A percentile compares a stretch with the other conserved stretches of the same genome.
These are phyloP conservation scores for Pseudonitzschia delicatissima DNA, from an alignment of 108 stramenopile species.

Conservation along the genomic window DNA sequence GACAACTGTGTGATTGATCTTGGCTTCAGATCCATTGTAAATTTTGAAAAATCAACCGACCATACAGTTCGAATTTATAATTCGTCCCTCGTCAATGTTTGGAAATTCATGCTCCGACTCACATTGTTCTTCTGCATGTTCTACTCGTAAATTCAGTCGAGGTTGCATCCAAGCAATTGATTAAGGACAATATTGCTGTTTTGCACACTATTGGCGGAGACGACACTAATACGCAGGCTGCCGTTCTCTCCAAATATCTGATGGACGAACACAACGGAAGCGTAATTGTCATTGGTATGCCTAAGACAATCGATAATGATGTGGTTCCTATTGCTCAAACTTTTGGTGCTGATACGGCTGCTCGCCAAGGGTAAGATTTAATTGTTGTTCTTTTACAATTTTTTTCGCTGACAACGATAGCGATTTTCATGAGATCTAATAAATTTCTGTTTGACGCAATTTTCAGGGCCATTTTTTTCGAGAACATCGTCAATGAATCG, in stretches of 20 bases:
- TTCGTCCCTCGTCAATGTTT: too few relatives aligned
- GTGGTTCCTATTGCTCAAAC: constrained; percentile 87
- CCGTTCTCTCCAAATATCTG: constrained; percentile 79
- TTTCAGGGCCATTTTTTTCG: constrained; percentile 75
- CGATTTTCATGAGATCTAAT: too few relatives aligned
- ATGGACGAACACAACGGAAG: constrained; percentile 76
- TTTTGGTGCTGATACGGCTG: constrained; percentile 90
- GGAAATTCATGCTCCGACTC: too few relatives aligned
- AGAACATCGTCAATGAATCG: constrained; percentile 77
- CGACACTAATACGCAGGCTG: constrained; percentile 93
- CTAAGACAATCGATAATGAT: constrained; percentile 87
- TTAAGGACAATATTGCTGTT: constrained; percentile 77
- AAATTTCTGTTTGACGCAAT: too few relatives aligned
- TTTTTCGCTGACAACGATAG: too few relatives aligned
- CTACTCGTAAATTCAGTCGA: too few relatives aligned
- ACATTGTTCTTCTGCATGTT: too few relatives aligned
- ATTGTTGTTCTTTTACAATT: too few relatives aligned
- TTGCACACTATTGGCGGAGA: constrained; percentile 93
- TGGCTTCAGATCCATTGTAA: too few relatives aligned
- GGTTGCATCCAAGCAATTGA: constrained; percentile 77
- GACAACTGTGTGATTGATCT: too few relatives aligned
- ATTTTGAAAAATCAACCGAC: too few relatives aligned
- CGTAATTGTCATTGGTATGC: constrained; percentile 88
- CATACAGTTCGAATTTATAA: too few relatives aligned
- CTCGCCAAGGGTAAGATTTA: constrained; percentile 62